phyloP scores from a whole-genome alignment of 2,329 filamentous ascomycete genomes.

The Claviceps capensis region DNA sequence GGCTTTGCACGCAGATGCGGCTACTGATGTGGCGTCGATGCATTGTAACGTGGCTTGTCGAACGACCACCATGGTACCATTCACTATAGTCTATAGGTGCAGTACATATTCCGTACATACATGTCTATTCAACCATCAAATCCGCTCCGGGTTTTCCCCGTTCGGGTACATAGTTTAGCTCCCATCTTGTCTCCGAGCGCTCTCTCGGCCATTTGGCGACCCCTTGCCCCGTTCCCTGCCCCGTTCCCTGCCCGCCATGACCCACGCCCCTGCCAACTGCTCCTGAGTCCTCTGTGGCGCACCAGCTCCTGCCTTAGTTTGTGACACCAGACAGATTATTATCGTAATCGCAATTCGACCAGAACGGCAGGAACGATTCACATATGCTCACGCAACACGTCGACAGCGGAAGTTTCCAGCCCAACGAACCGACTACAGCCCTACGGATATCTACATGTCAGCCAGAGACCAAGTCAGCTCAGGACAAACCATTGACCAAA shows the following conservation, averaged over 20 bases:
- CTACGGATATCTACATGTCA: no score
- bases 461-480: no score
- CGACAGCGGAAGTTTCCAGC: no score
- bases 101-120: no score
- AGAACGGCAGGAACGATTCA: neutral
- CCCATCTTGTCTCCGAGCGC: neutral
- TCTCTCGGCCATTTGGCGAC: neutral
- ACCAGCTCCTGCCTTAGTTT: neutral
- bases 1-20: no score
- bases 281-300: neutral
- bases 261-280: neutral
- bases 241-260: neutral
- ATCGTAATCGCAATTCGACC: neutral
- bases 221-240: neutral
- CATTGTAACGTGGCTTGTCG: no score
- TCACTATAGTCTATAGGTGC: no score
- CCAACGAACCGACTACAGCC: no score
- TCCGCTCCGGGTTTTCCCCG: neutral
- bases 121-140: no score
- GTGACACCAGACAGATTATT: neutral
- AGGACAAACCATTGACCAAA: no score
- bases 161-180: neutral
- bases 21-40: no score
- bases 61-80: no score
- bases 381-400: neutral